These are phyloP conservation scores for Artomyces pyxidatus DNA, from an alignment of 768 basidiomycete genomes.

Conservation along the genomic window DNA sequence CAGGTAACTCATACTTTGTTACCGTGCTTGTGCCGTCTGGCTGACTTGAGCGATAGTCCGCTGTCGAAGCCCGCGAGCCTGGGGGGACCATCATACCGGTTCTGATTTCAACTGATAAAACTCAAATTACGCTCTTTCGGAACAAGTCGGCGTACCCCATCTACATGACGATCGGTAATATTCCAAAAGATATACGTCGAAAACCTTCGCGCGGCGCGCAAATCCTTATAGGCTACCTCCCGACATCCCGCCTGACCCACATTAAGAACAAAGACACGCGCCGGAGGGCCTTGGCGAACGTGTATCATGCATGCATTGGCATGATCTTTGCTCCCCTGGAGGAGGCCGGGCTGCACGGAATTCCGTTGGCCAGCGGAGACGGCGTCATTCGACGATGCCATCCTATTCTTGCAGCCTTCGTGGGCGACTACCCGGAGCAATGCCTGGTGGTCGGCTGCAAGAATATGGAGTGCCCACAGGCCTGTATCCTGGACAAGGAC, in stretches of 20 bases:
- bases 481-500: not conserved
- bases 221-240: not conserved
- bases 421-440: constrained; percentile 19
- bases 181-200: not conserved
- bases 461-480: constrained; percentile 9
- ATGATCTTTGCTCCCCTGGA: not conserved
- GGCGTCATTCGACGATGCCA: constrained; percentile 31
- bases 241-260: not conserved
- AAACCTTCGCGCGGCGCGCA: not conserved
- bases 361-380: constrained; percentile 25
- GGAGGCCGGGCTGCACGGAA: constrained; percentile 22
- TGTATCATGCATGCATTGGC: not conserved
- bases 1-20: constrained; percentile 16
- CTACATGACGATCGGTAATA: not conserved
- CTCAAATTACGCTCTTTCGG: constrained; percentile 6
- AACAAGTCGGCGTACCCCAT: not conserved
- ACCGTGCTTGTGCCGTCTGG: not conserved
- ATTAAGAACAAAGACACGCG: not conserved
- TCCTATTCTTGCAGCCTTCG: constrained; percentile 17
- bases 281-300: too few relatives aligned
- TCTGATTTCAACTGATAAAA: constrained; percentile 13
- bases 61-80: not conserved
- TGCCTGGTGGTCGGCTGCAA: constrained; percentile 11
- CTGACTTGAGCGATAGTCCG: not conserved
- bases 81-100: constrained; percentile 16